Evolutionary conservation across 805 yeast species (phyloP), one percentile per base, ranked within the genome.

Genomic region (Lachancea meyersii): DNA sequence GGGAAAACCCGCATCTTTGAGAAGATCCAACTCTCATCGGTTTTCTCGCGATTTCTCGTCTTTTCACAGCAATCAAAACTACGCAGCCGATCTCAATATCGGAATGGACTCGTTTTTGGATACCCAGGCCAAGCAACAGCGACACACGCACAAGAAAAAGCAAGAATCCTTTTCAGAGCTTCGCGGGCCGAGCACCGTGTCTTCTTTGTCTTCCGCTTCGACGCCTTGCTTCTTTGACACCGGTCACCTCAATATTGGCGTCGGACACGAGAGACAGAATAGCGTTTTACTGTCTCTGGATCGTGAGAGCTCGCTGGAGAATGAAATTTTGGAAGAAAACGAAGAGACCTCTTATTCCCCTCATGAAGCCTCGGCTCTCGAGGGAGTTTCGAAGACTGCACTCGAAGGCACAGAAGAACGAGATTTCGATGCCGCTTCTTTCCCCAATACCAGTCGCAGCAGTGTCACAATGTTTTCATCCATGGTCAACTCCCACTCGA

Each of bases 101-200:
- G 46, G 46, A 16, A 38, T 40, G 41, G 53, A 52, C 34, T 36
- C 58, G 4, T 58, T 42, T 41, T 35, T 59, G 24, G 65, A 60
- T 43, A 38, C 53, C 10, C 61, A 57, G 22, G 32, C 43, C 1
- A 44, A 42, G 14, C 37, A 43, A 11, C 37, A 43, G 17, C 19
- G 40, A 34, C 33, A 36, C 14, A 21, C 49, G 5, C 64, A 60
- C 34, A 54, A 47, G 43, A 57, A 51, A 31, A 60, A 60, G 36
- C 64, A 61, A 43, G 63, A 58, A 34, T 60, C 65, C 2, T 51
- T 61, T 7, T 54, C 64, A 2, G 65, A 61, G 17, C 31, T 49
- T 19, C 38, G 27, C 4, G 32, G 38, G 14, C 26, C 35, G 8
- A 48, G 53, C 13, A 38, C 50, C 13, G 42, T 46, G 10, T 49